Evolutionary conservation across 805 yeast species (phyloP), one percentile per base, ranked within the genome.

Genomic region (Metschnikowia chrysomelidarum): DNA sequence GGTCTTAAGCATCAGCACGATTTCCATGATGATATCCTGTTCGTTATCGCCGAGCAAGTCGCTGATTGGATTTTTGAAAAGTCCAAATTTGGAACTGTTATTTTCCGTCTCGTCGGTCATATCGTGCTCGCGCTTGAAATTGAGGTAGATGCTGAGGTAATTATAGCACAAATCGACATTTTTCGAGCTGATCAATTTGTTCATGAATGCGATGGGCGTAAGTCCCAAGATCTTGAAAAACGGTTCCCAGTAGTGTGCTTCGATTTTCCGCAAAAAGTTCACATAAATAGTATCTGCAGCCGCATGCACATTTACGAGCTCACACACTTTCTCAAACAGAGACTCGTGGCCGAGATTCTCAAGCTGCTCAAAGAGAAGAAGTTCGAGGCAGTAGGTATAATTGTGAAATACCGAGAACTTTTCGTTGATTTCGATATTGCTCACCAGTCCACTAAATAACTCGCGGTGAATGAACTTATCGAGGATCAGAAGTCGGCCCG

Each of bases 211-310:
- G 11, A 72, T 58, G 2, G 80, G 81, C 0, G 69, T 62, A 21
- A 64, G 60, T 3, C 60, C 50, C 16, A 71, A 51, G 16, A 64
- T 57, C 3, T 52, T 44, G 47, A 76, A 76, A 38, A 75, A 74
- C n/a, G 51, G 53, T 4, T 56, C 33, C 84, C 84, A 78, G 49
- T 72, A 73, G 25, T 62, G 67, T 31, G 71, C 65, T 47, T 78
- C 84, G 11, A 76, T 77, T 41, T 78, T 78, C 20, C 84, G 58
- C 21, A 80, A 72, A 46, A 82, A 76, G 41, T 71, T 75, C 29
- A 75, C 61, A 35, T 67, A 69, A n/a, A 76, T 65, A 4, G 51
- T 50, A 34, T 59, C 62, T 4, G 54, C 44, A 9, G 41, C 34
- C 7, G 35, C 35, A 13, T 36, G 39, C 14, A 23, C 27, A 22